A percentile compares a stretch with the other conserved stretches of the same genome.
Evolutionary conservation across 495 filamentous ascomycete genomes (phyloP).

Genomic region (Cudoniella acicularis): DNA sequence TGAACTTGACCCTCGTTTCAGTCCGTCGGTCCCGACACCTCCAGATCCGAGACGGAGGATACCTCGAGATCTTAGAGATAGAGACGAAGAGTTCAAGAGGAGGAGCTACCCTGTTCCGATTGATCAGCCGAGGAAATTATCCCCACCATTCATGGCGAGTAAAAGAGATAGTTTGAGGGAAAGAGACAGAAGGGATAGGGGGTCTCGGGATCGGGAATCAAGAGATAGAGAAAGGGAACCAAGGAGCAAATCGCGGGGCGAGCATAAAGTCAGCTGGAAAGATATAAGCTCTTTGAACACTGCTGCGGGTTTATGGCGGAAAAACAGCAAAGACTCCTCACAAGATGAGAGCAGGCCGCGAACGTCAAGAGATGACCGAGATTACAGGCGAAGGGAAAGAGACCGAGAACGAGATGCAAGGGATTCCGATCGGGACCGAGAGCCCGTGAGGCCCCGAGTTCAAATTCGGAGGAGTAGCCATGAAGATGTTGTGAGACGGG

Average conservation of each 20-base stretch:
- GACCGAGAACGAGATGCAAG: background rate
- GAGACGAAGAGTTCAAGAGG: slow-evolving; percentile 12
- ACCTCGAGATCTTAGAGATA: background rate
- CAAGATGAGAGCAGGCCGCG: background rate
- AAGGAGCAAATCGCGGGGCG: slow-evolving; percentile 3
- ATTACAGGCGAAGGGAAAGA: background rate
- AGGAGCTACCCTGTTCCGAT: slow-evolving; percentile 17
- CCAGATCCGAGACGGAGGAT: slow-evolving; percentile 4
- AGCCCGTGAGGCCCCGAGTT: background rate
- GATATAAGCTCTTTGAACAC: slow-evolving; percentile 12
- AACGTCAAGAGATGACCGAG: slow-evolving; percentile 1
- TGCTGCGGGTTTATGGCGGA: background rate
- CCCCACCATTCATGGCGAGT: slow-evolving; percentile 18
- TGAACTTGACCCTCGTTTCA: background rate
- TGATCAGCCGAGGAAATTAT: slow-evolving; percentile 19
- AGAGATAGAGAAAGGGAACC: background rate
- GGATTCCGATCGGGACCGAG: background rate
- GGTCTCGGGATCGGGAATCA: background rate
- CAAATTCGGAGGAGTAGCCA: background rate
- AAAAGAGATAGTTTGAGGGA: slow-evolving; percentile 3
- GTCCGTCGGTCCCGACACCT: background rate
- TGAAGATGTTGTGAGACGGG: slow-evolving; percentile 6
- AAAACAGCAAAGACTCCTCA: background rate
- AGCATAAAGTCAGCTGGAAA: slow-evolving; percentile 19
- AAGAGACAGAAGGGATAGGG: background rate